Base-by-base conservation (phyloP, 2,329 filamentous ascomycete species). In the Claviceps spartinae region DNA sequence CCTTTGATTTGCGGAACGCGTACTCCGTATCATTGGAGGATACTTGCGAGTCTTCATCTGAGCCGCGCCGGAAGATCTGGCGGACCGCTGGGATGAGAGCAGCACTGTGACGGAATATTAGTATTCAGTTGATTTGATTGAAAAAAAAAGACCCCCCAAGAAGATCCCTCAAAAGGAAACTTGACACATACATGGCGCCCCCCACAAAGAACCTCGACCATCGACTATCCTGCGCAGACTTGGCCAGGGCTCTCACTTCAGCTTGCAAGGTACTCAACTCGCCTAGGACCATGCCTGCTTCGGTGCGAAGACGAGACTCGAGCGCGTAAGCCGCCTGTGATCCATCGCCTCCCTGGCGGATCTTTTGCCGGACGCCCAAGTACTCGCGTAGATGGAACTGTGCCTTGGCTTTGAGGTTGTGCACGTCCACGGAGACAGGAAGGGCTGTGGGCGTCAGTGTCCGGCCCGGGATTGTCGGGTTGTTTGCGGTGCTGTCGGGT, bases 1-100 rank as follows among this genome's bases (percentile, higher is more conserved):
- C 67, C 61, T 72, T 72, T 62, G 74, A 76, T 57, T 68, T 69
- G 26, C 62, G 64, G 60, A 79, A 81, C 34, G 78, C 77, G 58
- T 80, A 76, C 64, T 81, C 78, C 26, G 78, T 81, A 56, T 74
- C 69, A 61, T 77, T 79, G 55, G 71, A 60, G 1, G 69, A 62
- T 7, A 54, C 49, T 8, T 66, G 61, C 2, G 65, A 64, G 50
- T 69, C 66, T 14, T 69, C 66, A 14, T 69, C 62, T 11, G 62
- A 54, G 14, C 67, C 63, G 16, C 75, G 70, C 16, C 72, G 72
- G 62, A 78, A 79, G 57, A 80, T 68, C 43, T 65, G 63, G 43
- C 75, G 74, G 22, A 81, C 71, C 2, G 70, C 63, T 1, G 77
- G 77, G 53, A 81, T 71, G 50, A 79, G 72, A 7, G 69, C 65